Conservation (phyloP, 2,329 filamentous ascomycete genomes). For the Diaporthe citriasiana region DNA sequence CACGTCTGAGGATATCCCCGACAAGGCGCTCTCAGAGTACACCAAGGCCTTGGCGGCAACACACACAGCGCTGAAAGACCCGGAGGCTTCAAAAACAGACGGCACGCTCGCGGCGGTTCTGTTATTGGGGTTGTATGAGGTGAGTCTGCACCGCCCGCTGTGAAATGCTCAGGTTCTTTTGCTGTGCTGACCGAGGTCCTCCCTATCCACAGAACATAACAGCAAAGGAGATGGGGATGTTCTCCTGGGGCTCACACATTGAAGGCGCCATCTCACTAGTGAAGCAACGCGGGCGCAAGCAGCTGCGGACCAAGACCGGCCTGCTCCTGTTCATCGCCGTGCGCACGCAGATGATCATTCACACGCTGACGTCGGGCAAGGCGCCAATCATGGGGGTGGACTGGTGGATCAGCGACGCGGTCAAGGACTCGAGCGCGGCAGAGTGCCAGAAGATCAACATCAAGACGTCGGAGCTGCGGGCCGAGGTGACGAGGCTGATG, state of each 20-base stretch:
- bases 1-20: constrained; percentile 51
- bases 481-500: constrained; percentile 66
- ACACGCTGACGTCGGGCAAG: constrained; percentile 67
- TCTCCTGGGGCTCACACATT: constrained; percentile 75
- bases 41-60: constrained; percentile 67
- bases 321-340: constrained; percentile 71
- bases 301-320: constrained; percentile 67
- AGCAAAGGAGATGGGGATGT: constrained; percentile 65
- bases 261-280: constrained; percentile 74
- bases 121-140: constrained; percentile 72
- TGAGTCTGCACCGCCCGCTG: constrained; percentile 44
- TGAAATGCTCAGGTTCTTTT: background rate
- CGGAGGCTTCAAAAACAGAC: constrained; percentile 65
- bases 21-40: constrained; percentile 66
- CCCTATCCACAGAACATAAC: constrained; percentile 60
- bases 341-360: constrained; percentile 73
- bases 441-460: constrained; percentile 67
- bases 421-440: constrained; percentile 63
- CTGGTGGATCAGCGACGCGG: constrained; percentile 71
- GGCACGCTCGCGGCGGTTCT: constrained; percentile 71
- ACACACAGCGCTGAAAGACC: constrained; percentile 66
- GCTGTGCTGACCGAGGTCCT: background rate
- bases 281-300: constrained; percentile 68
- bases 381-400: constrained; percentile 67
- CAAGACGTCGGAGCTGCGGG: constrained; percentile 67